These are phyloP conservation scores for Fusarium sp. DNA, from an alignment of 2,329 filamentous ascomycete genomes.

Conservation along the genomic window DNA sequence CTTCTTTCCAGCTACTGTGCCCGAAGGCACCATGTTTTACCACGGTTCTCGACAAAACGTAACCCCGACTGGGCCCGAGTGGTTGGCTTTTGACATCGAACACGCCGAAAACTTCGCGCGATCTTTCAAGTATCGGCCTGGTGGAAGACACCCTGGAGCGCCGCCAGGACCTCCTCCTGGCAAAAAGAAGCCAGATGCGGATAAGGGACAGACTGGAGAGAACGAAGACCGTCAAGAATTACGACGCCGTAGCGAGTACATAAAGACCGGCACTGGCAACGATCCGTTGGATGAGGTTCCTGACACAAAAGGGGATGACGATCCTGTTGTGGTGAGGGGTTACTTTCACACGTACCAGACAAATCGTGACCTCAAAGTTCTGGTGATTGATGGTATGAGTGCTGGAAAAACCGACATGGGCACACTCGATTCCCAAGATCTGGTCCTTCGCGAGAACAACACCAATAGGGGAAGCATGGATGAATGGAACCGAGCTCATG, in stretches of 20 bases:
- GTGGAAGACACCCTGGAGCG: not conserved
- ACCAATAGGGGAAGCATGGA: slow-evolving; percentile 32
- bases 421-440: slow-evolving; percentile 75
- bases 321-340: slow-evolving; percentile 52
- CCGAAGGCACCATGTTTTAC: slow-evolving; percentile 72
- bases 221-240: slow-evolving; percentile 16
- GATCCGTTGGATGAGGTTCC: not conserved
- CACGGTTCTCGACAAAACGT: slow-evolving; percentile 65
- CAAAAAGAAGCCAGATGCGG: not conserved
- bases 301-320: slow-evolving; percentile 11
- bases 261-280: not conserved
- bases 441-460: slow-evolving; percentile 61
- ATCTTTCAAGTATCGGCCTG: slow-evolving; percentile 15
- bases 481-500: slow-evolving; percentile 63
- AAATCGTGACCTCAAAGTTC: slow-evolving; percentile 64
- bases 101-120: slow-evolving; percentile 74
- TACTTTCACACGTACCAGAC: slow-evolving; percentile 75
- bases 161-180: not conserved
- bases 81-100: slow-evolving; percentile 82
- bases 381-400: slow-evolving; percentile 77
- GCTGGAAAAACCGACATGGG: slow-evolving; percentile 73
- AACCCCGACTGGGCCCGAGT: slow-evolving; percentile 67
- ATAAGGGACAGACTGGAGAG: not conserved
- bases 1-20: slow-evolving; percentile 73
- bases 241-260: slow-evolving; percentile 1